phyloP scores from a whole-genome alignment of 1,139 yeast species.

The Kluyveromyces sp. region DNA sequence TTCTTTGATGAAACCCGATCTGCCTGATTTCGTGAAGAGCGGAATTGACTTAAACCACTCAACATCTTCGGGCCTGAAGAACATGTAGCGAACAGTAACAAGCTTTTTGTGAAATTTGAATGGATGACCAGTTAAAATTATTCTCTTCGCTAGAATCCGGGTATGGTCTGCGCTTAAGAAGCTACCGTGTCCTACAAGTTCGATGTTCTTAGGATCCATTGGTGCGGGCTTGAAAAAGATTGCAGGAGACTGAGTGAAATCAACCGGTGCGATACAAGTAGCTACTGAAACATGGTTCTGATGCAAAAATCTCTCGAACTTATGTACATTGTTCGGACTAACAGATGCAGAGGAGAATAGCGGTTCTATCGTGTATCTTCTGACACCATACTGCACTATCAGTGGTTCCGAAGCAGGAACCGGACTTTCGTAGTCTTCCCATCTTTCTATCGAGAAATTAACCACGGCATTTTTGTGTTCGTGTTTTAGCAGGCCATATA shows the following conservation, averaged over 20 bases:
- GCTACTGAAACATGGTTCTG: constrained; percentile 73
- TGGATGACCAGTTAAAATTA: constrained; percentile 88
- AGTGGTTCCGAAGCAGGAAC: constrained; percentile 72
- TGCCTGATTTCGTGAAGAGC: constrained; percentile 82
- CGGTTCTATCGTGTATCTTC: constrained; percentile 83
- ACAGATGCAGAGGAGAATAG: constrained; percentile 73
- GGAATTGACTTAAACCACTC: constrained; percentile 89
- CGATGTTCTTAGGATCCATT: constrained; percentile 42
- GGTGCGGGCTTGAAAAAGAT: constrained; percentile 49
- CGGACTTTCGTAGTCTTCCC: constrained; percentile 85
- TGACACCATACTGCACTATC: constrained; percentile 86
- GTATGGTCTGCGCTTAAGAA: constrained; percentile 81
- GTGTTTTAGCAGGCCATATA: constrained; percentile 72
- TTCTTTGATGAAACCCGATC: constrained; percentile 90
- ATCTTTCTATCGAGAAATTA: constrained; percentile 73
- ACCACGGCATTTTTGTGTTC: constrained; percentile 83
- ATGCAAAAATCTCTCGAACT: constrained; percentile 77
- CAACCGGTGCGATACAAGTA: constrained; percentile 83
- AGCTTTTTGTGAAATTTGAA: constrained; percentile 89
- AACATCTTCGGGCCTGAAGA: constrained; percentile 86
- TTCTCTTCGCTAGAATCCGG: constrained; percentile 80
- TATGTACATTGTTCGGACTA: constrained; percentile 79
- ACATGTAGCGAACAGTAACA: constrained; percentile 94
- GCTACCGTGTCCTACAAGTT: constrained; percentile 83
- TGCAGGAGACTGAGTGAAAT: constrained; percentile 79